phyloP scores from a whole-genome alignment of 345 rosid species.

The Salix suchowensis region DNA sequence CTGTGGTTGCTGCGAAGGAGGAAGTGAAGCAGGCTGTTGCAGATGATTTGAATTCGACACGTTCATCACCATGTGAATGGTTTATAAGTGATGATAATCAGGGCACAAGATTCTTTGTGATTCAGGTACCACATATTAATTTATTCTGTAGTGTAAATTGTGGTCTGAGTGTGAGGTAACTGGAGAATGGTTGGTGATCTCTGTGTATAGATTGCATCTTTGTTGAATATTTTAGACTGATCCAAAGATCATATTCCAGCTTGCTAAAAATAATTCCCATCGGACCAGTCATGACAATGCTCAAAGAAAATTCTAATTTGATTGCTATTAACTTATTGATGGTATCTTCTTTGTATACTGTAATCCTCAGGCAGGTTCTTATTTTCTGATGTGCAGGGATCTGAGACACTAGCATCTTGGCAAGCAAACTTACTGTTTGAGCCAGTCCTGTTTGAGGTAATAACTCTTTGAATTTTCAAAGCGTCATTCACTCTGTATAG shows the following conservation, averaged over 20 bases:
- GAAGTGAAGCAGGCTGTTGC: slow-evolving; percentile 98
- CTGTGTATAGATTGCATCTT: not conserved
- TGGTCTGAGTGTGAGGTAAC: not conserved
- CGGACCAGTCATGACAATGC: not conserved
- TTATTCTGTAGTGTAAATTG: not conserved
- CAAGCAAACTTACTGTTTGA: slow-evolving; percentile 92
- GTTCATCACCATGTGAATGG: slow-evolving; percentile 91
- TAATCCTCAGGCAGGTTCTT: not conserved
- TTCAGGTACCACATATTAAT: slow-evolving; percentile 55
- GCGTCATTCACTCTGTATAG: not conserved
- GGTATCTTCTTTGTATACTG: not conserved
- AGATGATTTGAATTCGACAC: slow-evolving; percentile 68
- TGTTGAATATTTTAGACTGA: not conserved
- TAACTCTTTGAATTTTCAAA: not conserved
- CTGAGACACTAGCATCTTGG: slow-evolving; percentile 92
- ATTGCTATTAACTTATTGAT: not conserved
- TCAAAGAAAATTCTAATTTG: not conserved
- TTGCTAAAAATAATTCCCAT: not conserved
- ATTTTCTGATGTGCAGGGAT: slow-evolving; percentile 53
- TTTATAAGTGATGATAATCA: slow-evolving; percentile 82
- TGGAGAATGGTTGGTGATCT: not conserved
- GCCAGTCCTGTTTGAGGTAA: slow-evolving; percentile 85
- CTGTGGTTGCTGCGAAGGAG: slow-evolving; percentile 92
- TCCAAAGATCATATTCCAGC: not conserved
- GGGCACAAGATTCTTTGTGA: slow-evolving; percentile 75